Conservation (phyloP, 805 yeast genomes). For the Lipomyces sp. region DNA sequence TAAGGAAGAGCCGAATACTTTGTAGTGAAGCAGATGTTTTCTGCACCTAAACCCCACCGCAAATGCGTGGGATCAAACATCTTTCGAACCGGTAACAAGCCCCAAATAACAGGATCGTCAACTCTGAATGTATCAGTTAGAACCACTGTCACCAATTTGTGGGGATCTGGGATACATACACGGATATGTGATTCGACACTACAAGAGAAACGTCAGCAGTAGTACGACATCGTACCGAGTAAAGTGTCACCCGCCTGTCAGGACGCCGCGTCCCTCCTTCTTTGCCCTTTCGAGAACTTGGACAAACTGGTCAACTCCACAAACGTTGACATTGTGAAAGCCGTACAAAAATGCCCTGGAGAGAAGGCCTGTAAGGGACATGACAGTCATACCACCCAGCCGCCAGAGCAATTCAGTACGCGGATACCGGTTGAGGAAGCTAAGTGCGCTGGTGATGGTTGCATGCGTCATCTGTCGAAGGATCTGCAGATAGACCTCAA, state of each 20-base stretch:
- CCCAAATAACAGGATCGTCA: slow-evolving; percentile 93
- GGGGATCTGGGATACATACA: slow-evolving; percentile 23
- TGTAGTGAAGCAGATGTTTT: slow-evolving; percentile 80
- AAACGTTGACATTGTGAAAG: slow-evolving; percentile 66
- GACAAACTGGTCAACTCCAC: slow-evolving; percentile 67
- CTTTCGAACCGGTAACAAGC: slow-evolving; percentile 74
- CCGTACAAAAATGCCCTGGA: slow-evolving; percentile 66
- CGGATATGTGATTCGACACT: slow-evolving; percentile 39
- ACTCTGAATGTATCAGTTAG: slow-evolving; percentile 47
- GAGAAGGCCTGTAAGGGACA: slow-evolving; percentile 65
- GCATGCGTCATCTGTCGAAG: slow-evolving; percentile 4
- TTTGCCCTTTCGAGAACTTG: slow-evolving; percentile 66
- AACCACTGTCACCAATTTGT: not conserved
- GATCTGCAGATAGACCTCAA: not conserved
- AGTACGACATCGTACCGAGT: slow-evolving; percentile 52
- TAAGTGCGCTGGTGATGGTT: slow-evolving; percentile 57
- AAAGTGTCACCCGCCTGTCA: slow-evolving; percentile 72
- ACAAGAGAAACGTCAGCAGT: not conserved
- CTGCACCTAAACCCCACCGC: slow-evolving; percentile 95
- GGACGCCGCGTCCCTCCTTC: slow-evolving; percentile 69
- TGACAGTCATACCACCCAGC: slow-evolving; percentile 67
- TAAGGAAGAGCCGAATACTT: slow-evolving; percentile 42
- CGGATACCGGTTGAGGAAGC: slow-evolving; percentile 67
- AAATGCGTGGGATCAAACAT: slow-evolving; percentile 66
- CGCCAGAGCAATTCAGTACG: slow-evolving; percentile 66